phyloP scores from a whole-genome alignment of 129 eudicot species.

The Centaurea solstitialis region DNA sequence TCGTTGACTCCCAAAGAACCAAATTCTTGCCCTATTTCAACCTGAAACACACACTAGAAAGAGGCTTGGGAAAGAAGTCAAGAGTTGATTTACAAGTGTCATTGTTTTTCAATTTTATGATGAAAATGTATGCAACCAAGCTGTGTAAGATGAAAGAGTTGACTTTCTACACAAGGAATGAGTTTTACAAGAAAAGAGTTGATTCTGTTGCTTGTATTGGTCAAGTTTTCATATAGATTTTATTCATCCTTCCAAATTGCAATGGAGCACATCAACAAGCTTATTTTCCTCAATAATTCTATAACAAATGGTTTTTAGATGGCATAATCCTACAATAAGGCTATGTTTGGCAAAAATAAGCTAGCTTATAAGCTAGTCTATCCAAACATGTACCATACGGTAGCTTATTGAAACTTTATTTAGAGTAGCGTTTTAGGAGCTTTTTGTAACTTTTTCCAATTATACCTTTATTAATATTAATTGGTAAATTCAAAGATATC shows the following conservation, averaged over 20 bases:
- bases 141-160: not conserved
- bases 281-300: not conserved
- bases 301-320: not conserved
- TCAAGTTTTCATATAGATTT: not conserved
- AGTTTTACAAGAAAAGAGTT: not conserved
- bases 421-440: too few relatives aligned
- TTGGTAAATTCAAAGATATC: too few relatives aligned
- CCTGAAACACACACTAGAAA: not conserved
- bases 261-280: not conserved
- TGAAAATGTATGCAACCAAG: not conserved
- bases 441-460: too few relatives aligned
- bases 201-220: not conserved
- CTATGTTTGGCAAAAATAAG: too few relatives aligned
- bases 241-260: not conserved
- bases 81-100: too few relatives aligned
- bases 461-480: too few relatives aligned
- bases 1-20: constrained; percentile 23
- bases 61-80: too few relatives aligned
- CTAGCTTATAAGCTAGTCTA: too few relatives aligned
- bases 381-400: too few relatives aligned
- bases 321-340: too few relatives aligned
- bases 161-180: not conserved
- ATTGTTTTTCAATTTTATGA: not conserved
- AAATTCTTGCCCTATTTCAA: constrained; percentile 14
- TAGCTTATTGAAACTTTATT: too few relatives aligned